Base-by-base conservation (phyloP, 2,329 filamentous ascomycete genomes). In the Cercospora nicotianae region DNA sequence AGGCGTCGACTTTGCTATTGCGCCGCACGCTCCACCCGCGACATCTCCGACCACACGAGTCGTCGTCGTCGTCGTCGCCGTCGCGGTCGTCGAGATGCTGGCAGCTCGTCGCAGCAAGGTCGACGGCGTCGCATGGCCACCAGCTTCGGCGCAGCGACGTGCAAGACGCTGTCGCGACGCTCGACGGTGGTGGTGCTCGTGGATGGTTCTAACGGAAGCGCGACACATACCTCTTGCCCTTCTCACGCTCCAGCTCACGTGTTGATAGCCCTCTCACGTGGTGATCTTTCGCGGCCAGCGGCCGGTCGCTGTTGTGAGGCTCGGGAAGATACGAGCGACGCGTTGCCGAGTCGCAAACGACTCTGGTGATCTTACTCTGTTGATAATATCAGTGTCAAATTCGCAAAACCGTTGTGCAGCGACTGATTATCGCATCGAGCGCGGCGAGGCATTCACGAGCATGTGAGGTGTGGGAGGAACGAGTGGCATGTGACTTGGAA, bases 221-320 rank as follows among this genome's bases (percentile, higher is more conserved):
- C 55, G 55, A 59, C 55, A 59, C 30, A 58, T 36, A 31, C 31
- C 55, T 59, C 55, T 59, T 42, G 36, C 36, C 36, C 36, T 42
- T 23, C n/a, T 36, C 30, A 33, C 23, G 16, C 55, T 26, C 30
- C 20, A 18, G 23, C 51, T 59, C 55, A 59, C 55, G 55, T 59
- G 55, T 18, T 59, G 55, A 33, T 55, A 26, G 48, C 48, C 23
- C 12, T 23, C 48, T 28, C 48, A 26, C 26, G 48, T 59, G 55
- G 28, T 33, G 28, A 23, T 36, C 10, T 31, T 33, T 53, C 48
- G 55, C 55, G 55, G 55, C 55, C 28, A 36, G 55, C 55, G 55
- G 16, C 55, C 28, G 55, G 55, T 59, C 55, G 55, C 55, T 9
- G 55, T 59, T 28, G 28, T 59, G 55, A 20, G 28, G 55, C 55